Evolutionary conservation across 345 rosid species (phyloP), one percentile per base, ranked within the genome.

Genomic region (Populus alba): DNA sequence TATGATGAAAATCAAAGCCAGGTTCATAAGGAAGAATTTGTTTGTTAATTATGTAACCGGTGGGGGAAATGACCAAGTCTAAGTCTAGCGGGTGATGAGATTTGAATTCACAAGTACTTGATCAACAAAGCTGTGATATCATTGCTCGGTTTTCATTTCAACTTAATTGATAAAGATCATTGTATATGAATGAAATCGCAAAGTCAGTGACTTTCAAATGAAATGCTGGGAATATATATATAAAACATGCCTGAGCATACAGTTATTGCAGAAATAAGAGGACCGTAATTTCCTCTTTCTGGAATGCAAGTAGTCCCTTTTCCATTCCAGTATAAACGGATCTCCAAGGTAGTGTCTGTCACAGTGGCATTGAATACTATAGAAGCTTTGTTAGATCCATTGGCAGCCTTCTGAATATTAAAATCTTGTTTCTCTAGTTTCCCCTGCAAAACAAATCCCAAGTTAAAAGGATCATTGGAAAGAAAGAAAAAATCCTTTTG

Each of bases 181-280:
- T 29, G 31, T 29, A 29, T 38, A 38, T 0, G 41, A 38, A 38
- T 38, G 6, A 38, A 4, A 4, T 38, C 8, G 41, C 8, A 7
- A 38, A 38, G 41, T 38, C 41, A 5, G 41, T 38, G 1, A 38
- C 8, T 38, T 7, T 38, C 41, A 38, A 38, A 38, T 38, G 1
- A 41, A 27, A 43, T 22, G 25, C n/a, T n/a, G 0, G 23, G 9
- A 43, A 43, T 29, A 57, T n/a, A 70, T 29, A 78, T 31, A 15
- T 33, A 78, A 43, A 25, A 81, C 97, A 85, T 82, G 91, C 97
- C 85, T 1, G 93, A 86, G 67, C 80, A 77, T 20, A 83, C 85
- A 3, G 89, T 77, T 23, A 92, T 80, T 51, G 90, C 94, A n/a
- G 92, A 88, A 74, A 92, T 85, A 66, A 92, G 85, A 84, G 92